Evolutionary conservation across 1,284 basidiomycete genomes (phyloP), one percentile per base, ranked within the genome.

Genomic region (Cutaneotrichosporon sp.): DNA sequence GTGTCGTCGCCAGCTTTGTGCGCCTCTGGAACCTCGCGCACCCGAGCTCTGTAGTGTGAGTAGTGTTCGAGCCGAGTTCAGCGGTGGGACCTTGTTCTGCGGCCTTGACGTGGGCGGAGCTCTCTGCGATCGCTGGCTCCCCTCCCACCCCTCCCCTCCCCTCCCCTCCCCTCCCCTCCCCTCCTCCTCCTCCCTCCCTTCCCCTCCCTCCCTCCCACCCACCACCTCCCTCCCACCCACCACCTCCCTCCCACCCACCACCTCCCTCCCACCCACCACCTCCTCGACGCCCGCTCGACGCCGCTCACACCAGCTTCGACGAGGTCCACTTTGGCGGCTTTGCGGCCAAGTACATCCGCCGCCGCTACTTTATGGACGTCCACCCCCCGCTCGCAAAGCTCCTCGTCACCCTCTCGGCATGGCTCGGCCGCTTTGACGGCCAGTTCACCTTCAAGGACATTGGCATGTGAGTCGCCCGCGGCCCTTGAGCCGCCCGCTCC

Each of bases 301-400:
- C n/a, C 29, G 47, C 62, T 59, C n/a, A 62, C 50, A 10, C 45
- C 72, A 95, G 93, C 20, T 97, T 97, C 76, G 94, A 97, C 73
- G 94, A 97, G 79, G 94, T 97, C 0, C 94, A 97, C 78, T 97
- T 97, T 79, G 94, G 94, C 64, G 95, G 95, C 76, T 95, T 97
- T 75, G 91, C 94, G 2, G 85, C 87, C 58, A 93, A 92, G 74
- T 85, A 85, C 67, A 79, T 99, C 76, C 93, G 95, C 77, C 90
- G 92, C 73, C 90, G 92, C 74, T 97, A 95, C 82, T 97, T 95
- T 82, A 85, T 99, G 79, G 97, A 99, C 74, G 95, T 99, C 1
- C 95, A 99, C 76, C 95, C 97, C 0, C 97, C 97, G 2, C 83
- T 99, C 7, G 95, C 95, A 33, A 99, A 99, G 76, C 84, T 99